Percentiles rank a stretch among this genome's conserved stretches.
phyloP scores from a whole-genome alignment of 2,329 filamentous ascomycete species.

The Botrytis squamosa region DNA sequence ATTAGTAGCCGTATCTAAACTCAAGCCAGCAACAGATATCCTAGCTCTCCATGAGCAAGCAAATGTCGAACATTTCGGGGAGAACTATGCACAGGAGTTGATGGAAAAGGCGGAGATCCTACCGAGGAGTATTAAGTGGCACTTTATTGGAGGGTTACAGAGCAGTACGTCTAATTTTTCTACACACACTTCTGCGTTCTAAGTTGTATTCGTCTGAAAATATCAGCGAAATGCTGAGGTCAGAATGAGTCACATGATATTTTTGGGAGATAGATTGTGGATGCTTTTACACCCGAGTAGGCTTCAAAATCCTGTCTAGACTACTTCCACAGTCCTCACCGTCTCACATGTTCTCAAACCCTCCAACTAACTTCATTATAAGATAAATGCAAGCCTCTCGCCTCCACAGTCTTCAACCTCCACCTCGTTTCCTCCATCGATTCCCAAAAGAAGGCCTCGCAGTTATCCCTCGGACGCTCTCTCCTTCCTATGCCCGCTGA shows the following conservation, averaged over 20 bases:
- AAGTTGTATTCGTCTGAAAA: too few relatives aligned
- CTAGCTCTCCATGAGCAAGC: conserved; percentile 68
- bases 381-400: conserved; percentile 88
- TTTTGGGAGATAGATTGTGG: neutral
- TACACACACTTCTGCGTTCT: neutral
- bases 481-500: conserved; percentile 46
- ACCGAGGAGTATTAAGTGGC: conserved; percentile 78
- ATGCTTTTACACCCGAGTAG: neutral
- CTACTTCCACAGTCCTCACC: accelerated
- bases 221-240: neutral
- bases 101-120: conserved; percentile 79
- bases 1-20: conserved; percentile 91
- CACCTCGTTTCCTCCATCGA: conserved; percentile 93
- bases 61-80: conserved; percentile 78
- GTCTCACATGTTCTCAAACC: neutral
- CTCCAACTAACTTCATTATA: neutral
- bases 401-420: conserved; percentile 79
- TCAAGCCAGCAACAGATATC: conserved; percentile 91
- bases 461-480: conserved; percentile 74
- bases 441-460: conserved; percentile 78
- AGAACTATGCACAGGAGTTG: conserved; percentile 94
- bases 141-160: conserved; percentile 94
- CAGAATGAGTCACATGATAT: conserved; percentile 12
- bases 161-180: conserved; percentile 51
- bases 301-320: neutral